Conservation (phyloP, 1,139 yeast species). For the Magnusiomyces clavatus region DNA sequence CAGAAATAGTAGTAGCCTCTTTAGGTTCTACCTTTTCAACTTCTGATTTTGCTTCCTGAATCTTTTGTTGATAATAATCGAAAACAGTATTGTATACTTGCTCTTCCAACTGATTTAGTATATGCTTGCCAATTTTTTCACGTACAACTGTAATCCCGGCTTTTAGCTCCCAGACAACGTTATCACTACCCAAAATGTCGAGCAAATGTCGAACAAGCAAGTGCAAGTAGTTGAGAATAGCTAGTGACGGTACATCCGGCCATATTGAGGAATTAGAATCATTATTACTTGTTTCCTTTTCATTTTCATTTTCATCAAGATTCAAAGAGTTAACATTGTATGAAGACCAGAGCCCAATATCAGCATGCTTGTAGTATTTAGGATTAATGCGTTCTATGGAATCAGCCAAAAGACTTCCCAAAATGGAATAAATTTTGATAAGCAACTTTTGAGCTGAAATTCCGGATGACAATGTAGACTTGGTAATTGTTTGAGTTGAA, state of each 20-base stretch:
- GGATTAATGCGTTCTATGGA: neutral
- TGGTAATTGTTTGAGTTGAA: neutral
- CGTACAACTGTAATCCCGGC: constrained; percentile 11
- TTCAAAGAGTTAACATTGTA: too few species aligned
- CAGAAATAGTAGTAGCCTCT: neutral
- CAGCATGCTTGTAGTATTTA: neutral
- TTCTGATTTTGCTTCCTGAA: neutral
- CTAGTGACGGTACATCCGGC: constrained; percentile 4
- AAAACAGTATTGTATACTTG: neutral
- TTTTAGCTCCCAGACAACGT: constrained; percentile 15
- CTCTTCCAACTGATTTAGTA: constrained; percentile 3
- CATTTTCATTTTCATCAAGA: neutral
- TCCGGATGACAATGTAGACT: neutral
- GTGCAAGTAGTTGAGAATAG: neutral
- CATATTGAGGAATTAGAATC: neutral
- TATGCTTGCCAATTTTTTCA: constrained; percentile 4
- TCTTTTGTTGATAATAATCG: neutral
- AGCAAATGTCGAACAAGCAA: neutral
- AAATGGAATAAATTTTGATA: neutral
- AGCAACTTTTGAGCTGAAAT: neutral
- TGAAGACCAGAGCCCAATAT: neutral
- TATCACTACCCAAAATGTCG: constrained; percentile 17
- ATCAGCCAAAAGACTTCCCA: neutral
- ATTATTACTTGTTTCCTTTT: neutral
- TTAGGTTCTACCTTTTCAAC: constrained; percentile 1